Base-by-base conservation (phyloP, 140 eudicot species). In the Erigeron philadelphicus region DNA sequence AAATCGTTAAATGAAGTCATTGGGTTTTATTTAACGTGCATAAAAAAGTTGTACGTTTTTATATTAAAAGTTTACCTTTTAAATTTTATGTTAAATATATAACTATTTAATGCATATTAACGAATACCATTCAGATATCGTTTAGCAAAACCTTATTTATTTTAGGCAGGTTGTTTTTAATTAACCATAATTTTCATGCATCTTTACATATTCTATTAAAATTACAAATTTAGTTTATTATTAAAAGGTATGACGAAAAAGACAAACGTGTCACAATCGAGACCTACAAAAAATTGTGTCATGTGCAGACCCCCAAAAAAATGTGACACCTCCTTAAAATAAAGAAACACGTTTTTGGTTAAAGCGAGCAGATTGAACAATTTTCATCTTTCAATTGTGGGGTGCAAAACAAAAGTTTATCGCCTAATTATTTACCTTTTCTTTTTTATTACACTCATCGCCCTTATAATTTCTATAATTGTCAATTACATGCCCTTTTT, bases 321-420 rank as follows among this genome's bases (percentile, higher is more conserved):
- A 55, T 66, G 68, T 48, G 68, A 58, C 73, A 58, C 69, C 68
- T 47, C 69, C 49, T 31, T 45, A 67, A 75, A 67, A 17, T 66
- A 67, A 75, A 67, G 74, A 67, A 67, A 75, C 74, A 75, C 74
- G 74, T 75, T 67, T 67, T 75, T 67, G 5, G 74, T 75, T 75
- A 67, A 67, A 75, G 79, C 65, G 47, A 75, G 79, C 65, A 31
- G 62, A 75, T 52, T 66, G 41, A 46, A 74, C 65, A 46, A 73
- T 42, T 74, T 65, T 43, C 59, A 12, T 44, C 6, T 65, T 74
- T 50, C 49, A 7, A 8, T 54, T 42, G 78, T 73, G 78, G 72
- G 60, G 65, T 6, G 57, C 56, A 43, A 50, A 64, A 58, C 61
- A 55, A 54, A 69, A 61, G 70, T 50, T 62, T n/a, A 17, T 23